A percentile compares a stretch with the other conserved stretches of the same genome.
Conservation (phyloP, 352 stramenopile genomes). For the Pseudoperonospora humuli region DNA sequence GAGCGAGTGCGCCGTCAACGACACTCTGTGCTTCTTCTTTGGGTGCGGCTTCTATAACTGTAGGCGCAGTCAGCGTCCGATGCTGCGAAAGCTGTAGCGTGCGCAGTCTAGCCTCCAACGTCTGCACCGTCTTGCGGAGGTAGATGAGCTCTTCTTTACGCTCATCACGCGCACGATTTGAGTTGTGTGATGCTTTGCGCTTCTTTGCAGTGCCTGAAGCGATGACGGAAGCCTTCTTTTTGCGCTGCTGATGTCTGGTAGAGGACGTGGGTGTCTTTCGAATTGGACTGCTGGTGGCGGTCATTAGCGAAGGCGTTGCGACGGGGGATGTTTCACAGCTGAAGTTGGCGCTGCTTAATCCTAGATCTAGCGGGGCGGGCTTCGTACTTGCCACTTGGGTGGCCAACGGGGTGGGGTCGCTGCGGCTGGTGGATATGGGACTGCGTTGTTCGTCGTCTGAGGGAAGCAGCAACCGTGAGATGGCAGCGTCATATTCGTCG, state of each 20-base stretch:
- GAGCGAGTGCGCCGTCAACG: constrained; percentile 14
- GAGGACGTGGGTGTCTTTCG: constrained; percentile 14
- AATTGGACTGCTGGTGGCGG: constrained; percentile 12
- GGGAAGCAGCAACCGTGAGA: constrained; percentile 31
- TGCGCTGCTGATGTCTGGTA: constrained; percentile 15
- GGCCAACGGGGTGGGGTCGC: constrained; percentile 4
- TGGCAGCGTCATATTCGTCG: constrained; percentile 20
- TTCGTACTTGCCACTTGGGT: constrained; percentile 2
- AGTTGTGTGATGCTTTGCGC: constrained; percentile 43
- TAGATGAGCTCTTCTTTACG: constrained; percentile 66
- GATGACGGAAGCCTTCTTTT: constrained; percentile 14
- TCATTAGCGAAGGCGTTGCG: constrained; percentile 5
- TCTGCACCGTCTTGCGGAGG: constrained; percentile 45
- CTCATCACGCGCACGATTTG: constrained; percentile 46
- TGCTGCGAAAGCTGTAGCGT: constrained; percentile 33
- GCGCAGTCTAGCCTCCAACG: constrained; percentile 35
- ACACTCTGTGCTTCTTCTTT: constrained; percentile 16
- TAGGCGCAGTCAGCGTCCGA: constrained; percentile 11
- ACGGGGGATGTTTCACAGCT: constrained; percentile 9
- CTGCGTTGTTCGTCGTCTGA: constrained; percentile 21
- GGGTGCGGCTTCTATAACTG: constrained; percentile 3
- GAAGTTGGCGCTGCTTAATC: neutral
- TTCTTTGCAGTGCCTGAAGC: constrained; percentile 22
- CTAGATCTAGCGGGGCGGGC: neutral
- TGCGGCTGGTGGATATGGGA: constrained; percentile 15